A percentile compares a stretch with the other conserved stretches of the same genome.
Conservation (phyloP, 2,329 filamentous ascomycete species). For the Fusarium verrucosum region DNA sequence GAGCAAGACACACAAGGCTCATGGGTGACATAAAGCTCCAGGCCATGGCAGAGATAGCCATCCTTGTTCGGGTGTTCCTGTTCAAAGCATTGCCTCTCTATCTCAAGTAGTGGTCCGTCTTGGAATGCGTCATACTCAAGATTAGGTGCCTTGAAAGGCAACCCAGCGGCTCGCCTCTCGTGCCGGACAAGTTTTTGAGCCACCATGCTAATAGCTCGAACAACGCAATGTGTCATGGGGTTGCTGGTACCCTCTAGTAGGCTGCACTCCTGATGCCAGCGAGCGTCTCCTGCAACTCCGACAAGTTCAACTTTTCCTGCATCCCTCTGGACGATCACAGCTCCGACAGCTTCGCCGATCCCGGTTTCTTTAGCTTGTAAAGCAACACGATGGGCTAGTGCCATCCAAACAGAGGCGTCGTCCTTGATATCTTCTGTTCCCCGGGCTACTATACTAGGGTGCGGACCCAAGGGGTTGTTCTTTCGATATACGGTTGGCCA, state of each 20-base stretch:
- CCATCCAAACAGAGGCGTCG: slow-evolving; percentile 73
- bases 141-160: slow-evolving; percentile 50
- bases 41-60: slow-evolving; percentile 91
- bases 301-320: slow-evolving; percentile 66
- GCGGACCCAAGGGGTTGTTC: slow-evolving; percentile 86
- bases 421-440: slow-evolving; percentile 74
- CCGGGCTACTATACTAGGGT: slow-evolving; percentile 77
- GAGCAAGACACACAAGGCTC: slow-evolving; percentile 97
- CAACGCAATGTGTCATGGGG: slow-evolving; percentile 79
- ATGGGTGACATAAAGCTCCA: slow-evolving; percentile 94
- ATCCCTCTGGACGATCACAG: slow-evolving; percentile 76
- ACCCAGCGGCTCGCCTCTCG: slow-evolving; percentile 56
- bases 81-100: slow-evolving; percentile 71
- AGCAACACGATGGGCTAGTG: slow-evolving; percentile 71
- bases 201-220: slow-evolving; percentile 85
- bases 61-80: slow-evolving; percentile 73
- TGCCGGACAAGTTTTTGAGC: slow-evolving; percentile 71
- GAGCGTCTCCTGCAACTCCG: slow-evolving; percentile 79
- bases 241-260: slow-evolving; percentile 66
- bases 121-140: slow-evolving; percentile 71
- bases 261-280: slow-evolving; percentile 67
- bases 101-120: slow-evolving; percentile 72
- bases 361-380: slow-evolving; percentile 64
- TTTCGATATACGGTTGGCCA: slow-evolving; percentile 90
- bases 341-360: slow-evolving; percentile 75